Evolutionary conservation across 768 basidiomycete species (phyloP).

Genomic region (Exsudoporus frostii): DNA sequence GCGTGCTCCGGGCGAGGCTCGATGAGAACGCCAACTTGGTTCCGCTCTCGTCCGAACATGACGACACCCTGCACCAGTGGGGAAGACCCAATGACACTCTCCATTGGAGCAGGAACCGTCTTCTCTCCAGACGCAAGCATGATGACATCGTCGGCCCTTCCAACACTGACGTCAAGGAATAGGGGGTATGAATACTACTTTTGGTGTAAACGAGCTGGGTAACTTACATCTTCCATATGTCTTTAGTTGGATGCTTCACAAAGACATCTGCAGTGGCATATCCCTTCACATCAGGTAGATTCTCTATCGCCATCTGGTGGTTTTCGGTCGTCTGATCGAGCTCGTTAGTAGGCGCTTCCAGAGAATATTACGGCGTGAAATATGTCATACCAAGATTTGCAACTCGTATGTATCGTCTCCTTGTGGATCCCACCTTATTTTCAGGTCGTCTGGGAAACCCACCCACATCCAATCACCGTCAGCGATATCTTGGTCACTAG

Average conservation of each 20-base stretch:
- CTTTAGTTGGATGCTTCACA: constrained; percentile 41
- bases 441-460: constrained; percentile 19
- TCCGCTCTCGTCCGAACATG: constrained; percentile 36
- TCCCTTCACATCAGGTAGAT: constrained; percentile 37
- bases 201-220: accelerated
- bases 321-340: neutral
- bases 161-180: constrained; percentile 8
- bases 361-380: neutral
- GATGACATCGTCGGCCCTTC: constrained; percentile 38
- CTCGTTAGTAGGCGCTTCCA: neutral
- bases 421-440: constrained; percentile 30
- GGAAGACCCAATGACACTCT: constrained; percentile 22
- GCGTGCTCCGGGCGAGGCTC: constrained; percentile 18
- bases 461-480: constrained; percentile 38
- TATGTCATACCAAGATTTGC: constrained; percentile 33
- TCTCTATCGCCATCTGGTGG: constrained; percentile 23
- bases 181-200: neutral
- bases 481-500: constrained; percentile 10
- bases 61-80: constrained; percentile 21
- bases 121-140: constrained; percentile 23
- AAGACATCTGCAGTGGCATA: constrained; percentile 46
- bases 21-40: constrained; percentile 33
- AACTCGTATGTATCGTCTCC: constrained; percentile 36
- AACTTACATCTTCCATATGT: constrained; percentile 36
- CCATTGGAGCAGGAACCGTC: constrained; percentile 29